Base-by-base conservation (phyloP, 495 filamentous ascomycete species). In the Podospora pseudocomata region DNA sequence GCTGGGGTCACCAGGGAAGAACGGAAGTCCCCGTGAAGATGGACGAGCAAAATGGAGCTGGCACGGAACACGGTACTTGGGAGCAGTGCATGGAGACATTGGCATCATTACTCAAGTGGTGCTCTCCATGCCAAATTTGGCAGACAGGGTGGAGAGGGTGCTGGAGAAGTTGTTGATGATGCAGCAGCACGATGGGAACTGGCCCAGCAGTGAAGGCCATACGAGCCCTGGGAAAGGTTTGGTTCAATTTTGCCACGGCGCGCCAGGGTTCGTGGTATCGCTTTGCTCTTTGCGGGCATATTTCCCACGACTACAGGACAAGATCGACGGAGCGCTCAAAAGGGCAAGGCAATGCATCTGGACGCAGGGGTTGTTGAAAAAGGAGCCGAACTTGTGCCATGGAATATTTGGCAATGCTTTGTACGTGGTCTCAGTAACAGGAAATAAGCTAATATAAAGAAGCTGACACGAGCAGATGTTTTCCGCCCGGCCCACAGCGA, bases 211-310 rank as follows among this genome's bases (percentile, higher is more conserved):
- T 4, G 72, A 76, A 44, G 68, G 70, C 15, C 23, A 57, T 34
- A 68, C 64, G 7, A 20, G 32, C 0, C 54, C 60, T 1, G 71
- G 71, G 18, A 81, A 78, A 30, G 76, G 74, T 0, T 79, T 89
- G 2, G 87, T 90, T 3, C 88, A 90, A 75, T 85, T 89, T 72
- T 90, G 88, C 73, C 88, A 90, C 71, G 88, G 88, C 16, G 88
- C 86, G 1, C 86, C 88, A 0, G 88, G 88, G 0, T 81, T 89
- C n/a, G 73, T 87, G 0, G 23, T 83, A 4, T 86, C 86, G 19
- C 80, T 90, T 20, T 16, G 78, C 1, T 78, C 82, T 5, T 78
- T 90, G 64, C 68, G 77, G 30, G 71, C 78, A 26, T 75, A 80
- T 68, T 89, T 88, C 68, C 83, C 86, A 0, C 70, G 65, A 4